Percentiles rank a stretch among this genome's conserved stretches.
Evolutionary conservation across 176 grass and related monocot species (phyloP).

Genomic region (Ensete glaucum): DNA sequence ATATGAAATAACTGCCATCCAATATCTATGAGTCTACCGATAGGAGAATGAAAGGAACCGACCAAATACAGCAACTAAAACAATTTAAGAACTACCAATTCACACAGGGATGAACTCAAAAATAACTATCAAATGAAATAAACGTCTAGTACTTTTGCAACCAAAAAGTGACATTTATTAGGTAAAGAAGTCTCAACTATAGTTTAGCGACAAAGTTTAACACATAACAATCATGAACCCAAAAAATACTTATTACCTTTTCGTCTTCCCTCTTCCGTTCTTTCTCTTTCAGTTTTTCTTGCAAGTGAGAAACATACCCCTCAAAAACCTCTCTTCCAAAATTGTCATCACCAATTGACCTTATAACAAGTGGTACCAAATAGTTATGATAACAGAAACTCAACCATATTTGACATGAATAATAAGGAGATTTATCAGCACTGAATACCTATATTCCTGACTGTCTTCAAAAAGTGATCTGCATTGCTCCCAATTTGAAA

Average conservation of each 20-base stretch:
- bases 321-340: conserved; percentile 78
- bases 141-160: too few species aligned
- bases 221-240: not conserved
- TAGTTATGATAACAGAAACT: not conserved
- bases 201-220: not conserved
- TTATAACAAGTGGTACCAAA: conserved; percentile 15
- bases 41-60: too few species aligned
- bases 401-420: not conserved
- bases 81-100: not conserved
- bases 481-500: conserved; percentile 79
- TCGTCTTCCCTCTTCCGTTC: conserved; percentile 89
- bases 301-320: conserved; percentile 61
- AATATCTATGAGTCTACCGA: not conserved
- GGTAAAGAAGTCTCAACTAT: not conserved
- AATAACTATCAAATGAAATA: too few species aligned
- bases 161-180: not conserved
- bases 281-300: conserved; percentile 90
- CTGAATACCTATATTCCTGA: conserved; percentile 64
- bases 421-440: not conserved
- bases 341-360: conserved; percentile 51
- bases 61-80: not conserved
- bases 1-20: not conserved
- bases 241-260: conserved; percentile 40
- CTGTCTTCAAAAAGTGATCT: conserved; percentile 61
- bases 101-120: too few species aligned